These are phyloP conservation scores for Aspergillus egyptiacus DNA, from an alignment of 495 filamentous ascomycete species.

Conservation along the genomic window DNA sequence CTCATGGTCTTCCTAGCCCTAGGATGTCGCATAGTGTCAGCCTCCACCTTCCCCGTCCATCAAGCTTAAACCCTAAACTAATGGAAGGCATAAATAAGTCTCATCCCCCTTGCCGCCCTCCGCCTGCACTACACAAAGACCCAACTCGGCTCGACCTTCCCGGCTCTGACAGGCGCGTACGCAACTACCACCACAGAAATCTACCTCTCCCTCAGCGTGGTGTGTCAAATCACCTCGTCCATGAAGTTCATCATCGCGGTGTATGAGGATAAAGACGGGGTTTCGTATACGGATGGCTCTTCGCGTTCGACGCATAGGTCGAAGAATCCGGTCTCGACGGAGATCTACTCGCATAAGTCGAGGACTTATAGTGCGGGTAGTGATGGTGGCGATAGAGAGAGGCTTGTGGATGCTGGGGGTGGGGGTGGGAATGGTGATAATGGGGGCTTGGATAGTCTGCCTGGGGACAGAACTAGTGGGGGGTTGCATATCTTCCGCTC, in stretches of 20 bases:
- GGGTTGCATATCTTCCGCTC: not conserved
- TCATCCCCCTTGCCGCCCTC: conserved; percentile 25
- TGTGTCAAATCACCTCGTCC: conserved; percentile 23
- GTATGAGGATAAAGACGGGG: conserved; percentile 27
- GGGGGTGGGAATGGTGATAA: not conserved
- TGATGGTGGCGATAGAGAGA: not conserved
- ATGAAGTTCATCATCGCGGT: conserved; percentile 39
- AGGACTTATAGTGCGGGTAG: not conserved
- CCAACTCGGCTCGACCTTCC: conserved; percentile 18
- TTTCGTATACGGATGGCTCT: conserved; percentile 22
- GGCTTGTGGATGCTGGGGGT: not conserved
- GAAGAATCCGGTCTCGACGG: not conserved
- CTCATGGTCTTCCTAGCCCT: conserved; percentile 15
- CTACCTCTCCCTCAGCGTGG: conserved; percentile 21
- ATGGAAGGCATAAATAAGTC: not conserved
- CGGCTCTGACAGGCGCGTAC: conserved; percentile 20
- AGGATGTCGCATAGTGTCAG: conserved; percentile 24
- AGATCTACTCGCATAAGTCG: not conserved
- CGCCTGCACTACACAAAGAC: conserved; percentile 18
- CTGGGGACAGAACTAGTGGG: too few species aligned
- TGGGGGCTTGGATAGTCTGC: not conserved
- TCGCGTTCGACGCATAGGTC: not conserved
- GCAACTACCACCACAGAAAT: conserved; percentile 24
- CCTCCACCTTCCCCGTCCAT: too few species aligned
- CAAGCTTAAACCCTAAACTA: not conserved